A percentile compares a stretch with the other conserved stretches of the same genome.
phyloP scores from a whole-genome alignment of 2,329 filamentous ascomycete genomes.

The Chaetomium sp. region DNA sequence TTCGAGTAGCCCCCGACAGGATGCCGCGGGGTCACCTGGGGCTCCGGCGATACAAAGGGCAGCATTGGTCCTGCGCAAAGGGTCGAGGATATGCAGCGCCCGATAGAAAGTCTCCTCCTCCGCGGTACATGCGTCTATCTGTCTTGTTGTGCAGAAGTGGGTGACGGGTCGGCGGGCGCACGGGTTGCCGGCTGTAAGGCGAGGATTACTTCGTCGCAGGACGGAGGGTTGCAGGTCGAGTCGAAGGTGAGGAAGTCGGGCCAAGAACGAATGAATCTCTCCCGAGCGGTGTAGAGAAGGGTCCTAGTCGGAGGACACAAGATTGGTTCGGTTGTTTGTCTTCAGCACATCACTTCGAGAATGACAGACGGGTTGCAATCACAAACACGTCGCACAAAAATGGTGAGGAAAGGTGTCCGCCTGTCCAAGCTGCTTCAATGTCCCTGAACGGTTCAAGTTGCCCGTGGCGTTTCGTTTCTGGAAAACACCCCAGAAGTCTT shows the following conservation, averaged over 20 bases:
- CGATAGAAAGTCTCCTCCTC: constrained; percentile 17
- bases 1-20: constrained; percentile 68
- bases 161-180: constrained; percentile 16
- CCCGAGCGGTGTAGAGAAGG: too few relatives aligned
- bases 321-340: too few relatives aligned
- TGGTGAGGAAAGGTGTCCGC: constrained; percentile 24
- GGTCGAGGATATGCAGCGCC: constrained; percentile 12
- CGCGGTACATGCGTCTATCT: not conserved
- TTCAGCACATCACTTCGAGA: too few relatives aligned
- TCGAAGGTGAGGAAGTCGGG: too few relatives aligned
- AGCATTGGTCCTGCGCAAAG: constrained; percentile 40
- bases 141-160: constrained; percentile 18
- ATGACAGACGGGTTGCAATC: not conserved
- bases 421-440: constrained; percentile 21
- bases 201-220: too few relatives aligned
- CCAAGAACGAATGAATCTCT: too few relatives aligned
- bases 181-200: not conserved
- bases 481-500: constrained; percentile 12
- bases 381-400: constrained; percentile 16
- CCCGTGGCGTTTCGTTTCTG: constrained; percentile 19
- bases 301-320: too few relatives aligned
- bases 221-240: too few relatives aligned
- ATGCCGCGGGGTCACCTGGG: constrained; percentile 81
- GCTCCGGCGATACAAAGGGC: constrained; percentile 49
- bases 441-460: constrained; percentile 12